phyloP scores from a whole-genome alignment of 495 filamentous ascomycete species.

The Pyrenula massariospora region DNA sequence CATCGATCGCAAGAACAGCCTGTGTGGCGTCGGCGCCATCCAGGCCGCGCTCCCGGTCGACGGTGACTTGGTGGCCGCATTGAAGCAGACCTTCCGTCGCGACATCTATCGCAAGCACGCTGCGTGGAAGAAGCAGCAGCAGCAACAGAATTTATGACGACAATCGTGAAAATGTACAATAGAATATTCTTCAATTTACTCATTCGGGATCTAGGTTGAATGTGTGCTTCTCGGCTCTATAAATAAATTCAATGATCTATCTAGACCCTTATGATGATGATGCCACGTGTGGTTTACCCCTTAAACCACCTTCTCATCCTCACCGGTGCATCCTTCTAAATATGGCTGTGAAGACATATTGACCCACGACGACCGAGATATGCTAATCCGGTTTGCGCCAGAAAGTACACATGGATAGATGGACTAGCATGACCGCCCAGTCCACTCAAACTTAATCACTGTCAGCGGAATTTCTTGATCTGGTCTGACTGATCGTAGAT shows the following conservation, averaged over 20 bases:
- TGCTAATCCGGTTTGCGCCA: background rate
- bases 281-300: background rate
- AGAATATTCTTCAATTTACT: background rate
- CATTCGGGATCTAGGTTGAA: background rate
- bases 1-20: conserved; percentile 31
- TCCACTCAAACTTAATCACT: background rate
- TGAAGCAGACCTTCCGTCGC: conserved; percentile 32
- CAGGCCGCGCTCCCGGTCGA: conserved; percentile 26
- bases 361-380: background rate
- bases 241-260: background rate
- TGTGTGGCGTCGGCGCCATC: conserved; percentile 29
- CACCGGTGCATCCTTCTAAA: background rate
- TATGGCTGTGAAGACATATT: background rate
- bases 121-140: background rate
- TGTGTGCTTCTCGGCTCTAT: background rate
- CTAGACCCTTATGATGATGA: background rate
- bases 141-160: background rate
- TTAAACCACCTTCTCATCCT: background rate
- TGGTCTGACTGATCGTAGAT: background rate
- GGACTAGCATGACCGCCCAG: background rate
- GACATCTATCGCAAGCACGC: conserved; percentile 26
- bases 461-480: background rate
- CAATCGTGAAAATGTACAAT: background rate
- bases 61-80: conserved; percentile 5
- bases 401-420: background rate